Percentiles rank a stretch among this genome's conserved stretches.
Evolutionary conservation across 2,329 filamentous ascomycete genomes (phyloP).

Genomic region (Alternaria triticimaculans): DNA sequence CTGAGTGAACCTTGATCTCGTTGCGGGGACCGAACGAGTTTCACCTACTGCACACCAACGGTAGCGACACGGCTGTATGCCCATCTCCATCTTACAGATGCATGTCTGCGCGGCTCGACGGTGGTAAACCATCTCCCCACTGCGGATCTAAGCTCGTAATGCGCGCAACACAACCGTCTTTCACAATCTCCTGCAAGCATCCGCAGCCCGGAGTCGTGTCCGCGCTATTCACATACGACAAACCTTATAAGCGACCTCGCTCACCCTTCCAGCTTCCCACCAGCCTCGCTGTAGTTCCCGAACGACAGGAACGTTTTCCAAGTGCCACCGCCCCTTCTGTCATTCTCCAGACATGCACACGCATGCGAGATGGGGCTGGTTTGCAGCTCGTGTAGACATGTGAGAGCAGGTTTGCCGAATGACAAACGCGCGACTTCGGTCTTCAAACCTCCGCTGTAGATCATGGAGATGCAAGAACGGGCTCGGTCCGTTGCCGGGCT

Average conservation of each 20-base stretch:
- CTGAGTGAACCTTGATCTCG: constrained; percentile 4
- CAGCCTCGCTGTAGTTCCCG: neutral
- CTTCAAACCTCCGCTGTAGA: neutral
- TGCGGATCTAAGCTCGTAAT: neutral
- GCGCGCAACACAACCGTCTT: neutral
- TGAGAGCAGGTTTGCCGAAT: neutral
- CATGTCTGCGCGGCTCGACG: constrained; percentile 3
- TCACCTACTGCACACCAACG: neutral
- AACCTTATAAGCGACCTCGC: neutral
- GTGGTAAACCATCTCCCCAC: neutral
- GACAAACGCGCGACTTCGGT: neutral
- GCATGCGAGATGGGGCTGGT: neutral
- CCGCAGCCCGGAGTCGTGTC: neutral
- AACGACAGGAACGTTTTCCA: neutral
- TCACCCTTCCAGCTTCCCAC: neutral
- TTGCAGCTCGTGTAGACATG: neutral
- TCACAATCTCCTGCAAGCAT: neutral
- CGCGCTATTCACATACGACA: neutral
- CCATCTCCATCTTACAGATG: neutral
- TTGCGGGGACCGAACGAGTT: neutral
- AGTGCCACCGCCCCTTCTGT: neutral
- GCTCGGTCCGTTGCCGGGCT: constrained; percentile 15
- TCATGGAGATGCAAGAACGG: neutral
- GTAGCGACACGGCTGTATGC: neutral
- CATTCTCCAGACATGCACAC: neutral